Evolutionary conservation across 108 stramenopile genomes (phyloP).

Genomic region (Mediolabrus comicus): DNA sequence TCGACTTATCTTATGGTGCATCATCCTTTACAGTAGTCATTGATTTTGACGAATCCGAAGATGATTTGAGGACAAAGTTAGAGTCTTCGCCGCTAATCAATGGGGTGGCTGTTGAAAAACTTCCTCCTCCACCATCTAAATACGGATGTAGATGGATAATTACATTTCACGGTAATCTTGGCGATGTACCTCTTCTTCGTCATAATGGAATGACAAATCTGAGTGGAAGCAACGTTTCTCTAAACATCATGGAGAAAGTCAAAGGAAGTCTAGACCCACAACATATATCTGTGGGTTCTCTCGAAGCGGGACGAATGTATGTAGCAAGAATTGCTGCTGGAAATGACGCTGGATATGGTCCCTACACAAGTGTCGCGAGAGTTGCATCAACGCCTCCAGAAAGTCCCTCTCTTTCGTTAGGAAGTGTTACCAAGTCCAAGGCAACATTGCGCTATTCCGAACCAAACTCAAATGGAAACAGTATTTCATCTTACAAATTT

Average conservation of each 20-base stretch:
- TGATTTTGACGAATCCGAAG: slow-evolving; percentile 24
- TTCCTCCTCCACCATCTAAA: background rate
- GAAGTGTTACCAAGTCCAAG: slow-evolving; percentile 34
- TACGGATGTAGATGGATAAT: slow-evolving; percentile 45
- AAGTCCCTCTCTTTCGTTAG: slow-evolving; percentile 9
- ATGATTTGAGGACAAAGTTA: slow-evolving; percentile 46
- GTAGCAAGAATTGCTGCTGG: slow-evolving; percentile 39
- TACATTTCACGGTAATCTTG: slow-evolving; percentile 44
- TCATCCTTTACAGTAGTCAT: slow-evolving; percentile 8
- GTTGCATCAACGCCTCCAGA: slow-evolving; percentile 27
- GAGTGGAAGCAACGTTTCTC: slow-evolving; percentile 27
- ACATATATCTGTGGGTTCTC: slow-evolving; percentile 19
- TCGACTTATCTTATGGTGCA: slow-evolving; percentile 20
- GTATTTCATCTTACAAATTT: slow-evolving; percentile 48
- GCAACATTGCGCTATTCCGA: slow-evolving; percentile 29
- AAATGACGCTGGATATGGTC: slow-evolving; percentile 45
- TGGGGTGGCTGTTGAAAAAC: slow-evolving; percentile 24
- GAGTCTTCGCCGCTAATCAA: slow-evolving; percentile 41
- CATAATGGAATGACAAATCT: slow-evolving; percentile 26
- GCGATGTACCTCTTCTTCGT: slow-evolving; percentile 55
- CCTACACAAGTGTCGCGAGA: slow-evolving; percentile 29
- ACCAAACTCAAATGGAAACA: slow-evolving; percentile 32
- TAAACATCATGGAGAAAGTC: slow-evolving; percentile 24
- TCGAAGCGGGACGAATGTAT: slow-evolving; percentile 34
- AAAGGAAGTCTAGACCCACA: slow-evolving; percentile 29